phyloP scores from a whole-genome alignment of 306 rosid genomes.

The Castanea mollissima region DNA sequence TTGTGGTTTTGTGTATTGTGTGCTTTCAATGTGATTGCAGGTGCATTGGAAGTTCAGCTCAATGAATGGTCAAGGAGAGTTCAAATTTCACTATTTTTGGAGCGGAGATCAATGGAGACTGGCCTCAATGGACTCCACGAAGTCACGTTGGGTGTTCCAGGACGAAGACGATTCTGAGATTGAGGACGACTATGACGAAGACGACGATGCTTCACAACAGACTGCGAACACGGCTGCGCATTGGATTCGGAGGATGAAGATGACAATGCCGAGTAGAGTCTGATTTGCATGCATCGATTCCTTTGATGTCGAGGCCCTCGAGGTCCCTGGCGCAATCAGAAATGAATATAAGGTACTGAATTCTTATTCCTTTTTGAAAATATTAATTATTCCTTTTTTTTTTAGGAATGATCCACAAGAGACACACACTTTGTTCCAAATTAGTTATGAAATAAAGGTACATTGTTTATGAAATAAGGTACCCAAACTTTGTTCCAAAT shows the following conservation, averaged over 20 bases:
- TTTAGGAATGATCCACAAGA: too few relatives aligned
- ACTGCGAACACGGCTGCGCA: constrained; percentile 1
- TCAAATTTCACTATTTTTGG: too few relatives aligned
- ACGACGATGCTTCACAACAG: constrained; percentile 5
- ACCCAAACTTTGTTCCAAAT: too few relatives aligned
- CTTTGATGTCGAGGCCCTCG: constrained; percentile 97
- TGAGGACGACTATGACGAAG: constrained; percentile 31
- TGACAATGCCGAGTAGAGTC: constrained; percentile 69
- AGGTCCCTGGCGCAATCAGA: constrained; percentile 77
- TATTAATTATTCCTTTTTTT: not conserved
- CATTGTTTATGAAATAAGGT: too few relatives aligned
- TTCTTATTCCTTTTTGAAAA: not conserved
- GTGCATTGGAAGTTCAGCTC: too few relatives aligned
- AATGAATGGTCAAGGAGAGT: too few relatives aligned
- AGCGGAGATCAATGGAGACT: constrained; percentile 25
- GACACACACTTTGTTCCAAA: too few relatives aligned
- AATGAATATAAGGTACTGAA: constrained; percentile 60
- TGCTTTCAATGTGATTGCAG: too few relatives aligned
- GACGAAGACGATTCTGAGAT: constrained; percentile 51
- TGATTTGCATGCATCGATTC: constrained; percentile 90
- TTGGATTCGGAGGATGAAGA: constrained; percentile 88
- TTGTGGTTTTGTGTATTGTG: too few relatives aligned
- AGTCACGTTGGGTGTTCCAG: constrained; percentile 67
- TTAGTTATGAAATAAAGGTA: too few relatives aligned
- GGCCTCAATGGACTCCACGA: constrained; percentile 45